Evolutionary conservation across 2,329 filamentous ascomycete species (phyloP), one percentile per base, ranked within the genome.

Genomic region (Davidsoniella neocaledoniae): DNA sequence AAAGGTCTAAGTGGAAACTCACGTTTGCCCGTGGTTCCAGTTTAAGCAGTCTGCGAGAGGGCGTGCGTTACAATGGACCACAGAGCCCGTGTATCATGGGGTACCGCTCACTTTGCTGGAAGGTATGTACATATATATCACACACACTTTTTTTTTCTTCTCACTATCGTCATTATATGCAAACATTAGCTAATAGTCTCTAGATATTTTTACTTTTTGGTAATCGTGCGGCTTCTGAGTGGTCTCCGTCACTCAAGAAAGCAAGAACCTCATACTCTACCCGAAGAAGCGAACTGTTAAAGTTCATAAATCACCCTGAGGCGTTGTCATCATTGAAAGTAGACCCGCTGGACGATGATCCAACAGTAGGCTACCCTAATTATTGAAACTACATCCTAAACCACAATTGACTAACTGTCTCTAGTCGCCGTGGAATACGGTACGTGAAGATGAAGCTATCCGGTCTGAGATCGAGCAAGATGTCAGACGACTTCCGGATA

Each of bases 381-480:
- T 39, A 17, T 26, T 12, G 2, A n/a, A 10, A 19, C 17, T 26
- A 10, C 9, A 4, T 17, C 36, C 12, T 25, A n/a, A 19, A 26
- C 40, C 16, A 29, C n/a, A n/a, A 41, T 16, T 49, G 26, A 36
- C 10, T 16, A 26, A 37, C 43, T 17, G 4, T 14, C 3, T 39
- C 21, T 70, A 94, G 82, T 94, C 87, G 51, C 88, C 88, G 19
- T 96, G 90, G 88, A 81, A 85, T 61, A 80, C 80, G n/a, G 70
- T 91, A 33, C 81, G 86, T 43, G 76, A 81, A 57, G 90, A 98
- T 64, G 86, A 95, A 67, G 69, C 77, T 43, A 74, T 93, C 33
- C 78, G 90, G 54, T 78, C 80, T 46, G 91, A 98, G 63, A 96
- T 98, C 50, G 76, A 83, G 51, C 91, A 96, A 66, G 91, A 98